Conservation (phyloP, 2,329 filamentous ascomycete genomes). For the Verticillium alfalfae region DNA sequence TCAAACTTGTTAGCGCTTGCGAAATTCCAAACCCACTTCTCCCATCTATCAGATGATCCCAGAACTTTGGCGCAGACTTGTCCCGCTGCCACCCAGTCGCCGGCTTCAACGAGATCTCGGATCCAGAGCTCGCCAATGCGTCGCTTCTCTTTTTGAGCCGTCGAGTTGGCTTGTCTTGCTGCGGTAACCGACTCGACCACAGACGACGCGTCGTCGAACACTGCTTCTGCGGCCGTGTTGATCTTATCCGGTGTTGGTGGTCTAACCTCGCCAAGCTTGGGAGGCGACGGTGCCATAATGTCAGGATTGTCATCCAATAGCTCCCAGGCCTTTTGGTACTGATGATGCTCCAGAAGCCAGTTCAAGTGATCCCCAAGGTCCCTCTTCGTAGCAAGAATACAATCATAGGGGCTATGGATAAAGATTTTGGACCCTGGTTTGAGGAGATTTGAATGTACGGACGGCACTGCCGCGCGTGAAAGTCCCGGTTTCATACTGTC, state of each 20-base stretch:
- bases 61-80: constrained; percentile 79
- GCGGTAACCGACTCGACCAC: constrained; percentile 51
- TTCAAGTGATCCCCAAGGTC: constrained; percentile 78
- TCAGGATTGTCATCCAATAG: constrained; percentile 86
- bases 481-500: constrained; percentile 21
- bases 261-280: constrained; percentile 30
- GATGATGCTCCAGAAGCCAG: constrained; percentile 78
- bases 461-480: constrained; percentile 1
- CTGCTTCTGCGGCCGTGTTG: constrained; percentile 47
- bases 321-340: constrained; percentile 83
- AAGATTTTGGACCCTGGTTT: constrained; percentile 69
- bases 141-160: constrained; percentile 77
- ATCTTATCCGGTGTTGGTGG: constrained; percentile 36
- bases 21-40: constrained; percentile 93
- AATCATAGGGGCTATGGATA: constrained; percentile 94
- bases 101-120: constrained; percentile 69
- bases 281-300: constrained; percentile 40
- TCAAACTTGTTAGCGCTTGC: constrained; percentile 81
- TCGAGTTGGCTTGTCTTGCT: constrained; percentile 8
- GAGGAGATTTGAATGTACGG: constrained; percentile 47
- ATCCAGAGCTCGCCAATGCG: constrained; percentile 92
- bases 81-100: constrained; percentile 74
- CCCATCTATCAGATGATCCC: constrained; percentile 75
- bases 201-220: constrained; percentile 68
- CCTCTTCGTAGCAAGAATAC: constrained; percentile 83